Conservation (phyloP, 2,329 filamentous ascomycete genomes). For the Parastagonospora avenae region DNA sequence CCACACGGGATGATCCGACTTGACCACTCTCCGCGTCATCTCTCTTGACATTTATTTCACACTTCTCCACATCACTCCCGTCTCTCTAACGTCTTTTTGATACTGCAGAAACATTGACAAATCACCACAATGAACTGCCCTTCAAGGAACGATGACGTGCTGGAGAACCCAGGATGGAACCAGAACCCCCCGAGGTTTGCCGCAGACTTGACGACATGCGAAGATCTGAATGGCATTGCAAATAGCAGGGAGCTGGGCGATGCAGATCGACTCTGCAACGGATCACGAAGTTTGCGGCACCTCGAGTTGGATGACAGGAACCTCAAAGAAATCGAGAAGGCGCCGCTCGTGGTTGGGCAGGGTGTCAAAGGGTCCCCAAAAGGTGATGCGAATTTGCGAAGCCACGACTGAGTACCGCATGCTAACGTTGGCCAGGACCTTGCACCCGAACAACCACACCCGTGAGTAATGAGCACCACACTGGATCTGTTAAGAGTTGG, state of each 20-base stretch:
- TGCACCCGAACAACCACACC: conserved; percentile 33
- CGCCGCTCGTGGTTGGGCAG: conserved; percentile 16
- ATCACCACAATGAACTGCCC: conserved; percentile 36
- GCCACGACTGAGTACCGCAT: not conserved
- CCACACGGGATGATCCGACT: not conserved
- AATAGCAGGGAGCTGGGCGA: conserved; percentile 38
- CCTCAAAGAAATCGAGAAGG: conserved; percentile 24
- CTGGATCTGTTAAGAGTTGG: conserved; percentile 23
- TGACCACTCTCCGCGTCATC: conserved; percentile 21
- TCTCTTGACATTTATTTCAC: conserved; percentile 5
- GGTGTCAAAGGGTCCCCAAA: conserved; percentile 31
- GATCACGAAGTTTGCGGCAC: conserved; percentile 13
- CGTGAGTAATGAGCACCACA: conserved; percentile 22
- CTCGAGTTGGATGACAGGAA: conserved; percentile 19
- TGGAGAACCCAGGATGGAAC: conserved; percentile 36
- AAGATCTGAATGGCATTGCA: conserved; percentile 38
- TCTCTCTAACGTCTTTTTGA: not conserved
- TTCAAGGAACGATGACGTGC: conserved; percentile 33
- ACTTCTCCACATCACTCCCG: not conserved
- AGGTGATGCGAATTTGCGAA: conserved; percentile 14
- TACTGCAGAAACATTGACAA: not conserved
- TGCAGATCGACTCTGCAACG: conserved; percentile 22
- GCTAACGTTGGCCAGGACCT: conserved; percentile 28
- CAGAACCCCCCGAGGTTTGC: conserved; percentile 37
- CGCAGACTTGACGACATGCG: conserved; percentile 38